Base-by-base conservation (phyloP, 345 rosid genomes). In the Gossypium herbaceum region DNA sequence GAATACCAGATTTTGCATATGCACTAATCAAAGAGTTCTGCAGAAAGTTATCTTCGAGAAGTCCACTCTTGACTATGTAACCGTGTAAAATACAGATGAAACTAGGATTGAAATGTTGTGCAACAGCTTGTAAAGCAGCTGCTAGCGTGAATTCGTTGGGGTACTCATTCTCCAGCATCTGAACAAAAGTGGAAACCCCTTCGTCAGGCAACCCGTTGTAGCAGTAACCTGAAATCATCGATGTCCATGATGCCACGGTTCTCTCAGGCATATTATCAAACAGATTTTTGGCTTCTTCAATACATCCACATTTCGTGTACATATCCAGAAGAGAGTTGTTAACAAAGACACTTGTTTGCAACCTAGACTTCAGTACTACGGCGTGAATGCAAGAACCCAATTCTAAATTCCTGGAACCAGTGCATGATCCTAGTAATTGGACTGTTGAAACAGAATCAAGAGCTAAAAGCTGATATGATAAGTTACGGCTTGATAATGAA, bases 261-360 rank as follows among this genome's bases (percentile, higher is more conserved):
- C 91, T 85, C 4, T 55, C 75, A 16, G 87, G 87, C 88, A 84
- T 83, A 66, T 68, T 68, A n/a, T 79, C 81, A 59, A 87, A 84
- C 81, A 84, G 58, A 24, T 72, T 67, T 3, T 24, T 66, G 17
- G 84, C 85, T 41, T 75, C 75, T 22, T 63, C 76, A 4, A 48
- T 22, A 3, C 50, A 47, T 12, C 76, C 73, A 57, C 79, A 80
- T 72, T 82, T 78, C 41, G 73, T 29, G 68, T 82, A 78, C 84
- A 76, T 56, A 4, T 64, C 77, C 56, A 82, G 29, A 3, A 81
- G 86, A 12, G 80, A 43, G 72, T 81, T 85, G 73, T 61, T 68
- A 11, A 79, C 73, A 17, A 75, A 72, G 15, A 62, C 73, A n/a
- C 61, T 80, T 2, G 22, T 16, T 12, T 17, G 55, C 51, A 81